Evolutionary conservation across 108 stramenopile species (phyloP).

Genomic region (Conticribra guillardii): DNA sequence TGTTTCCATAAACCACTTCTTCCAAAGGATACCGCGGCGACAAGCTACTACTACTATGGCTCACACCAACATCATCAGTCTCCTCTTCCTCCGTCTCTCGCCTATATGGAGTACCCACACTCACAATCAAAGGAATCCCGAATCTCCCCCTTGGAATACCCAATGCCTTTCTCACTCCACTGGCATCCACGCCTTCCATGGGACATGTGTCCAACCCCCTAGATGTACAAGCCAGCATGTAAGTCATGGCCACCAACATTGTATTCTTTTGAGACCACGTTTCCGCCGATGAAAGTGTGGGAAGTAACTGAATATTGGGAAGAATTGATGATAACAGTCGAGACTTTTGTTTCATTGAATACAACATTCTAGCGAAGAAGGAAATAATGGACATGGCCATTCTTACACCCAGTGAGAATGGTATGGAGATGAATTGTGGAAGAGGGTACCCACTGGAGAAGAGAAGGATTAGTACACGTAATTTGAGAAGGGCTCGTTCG

Average conservation of each 20-base stretch:
- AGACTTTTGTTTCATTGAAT: constrained; percentile 10
- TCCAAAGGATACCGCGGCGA: constrained; percentile 60
- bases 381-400: constrained; percentile 50
- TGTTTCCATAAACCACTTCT: constrained; percentile 62
- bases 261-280: constrained; percentile 93
- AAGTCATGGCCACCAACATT: constrained; percentile 90
- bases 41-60: constrained; percentile 50
- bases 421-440: constrained; percentile 60
- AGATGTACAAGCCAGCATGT: constrained; percentile 83
- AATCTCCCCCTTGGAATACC: constrained; percentile 65
- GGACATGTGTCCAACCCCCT: constrained; percentile 85
- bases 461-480: constrained; percentile 56
- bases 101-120: constrained; percentile 59
- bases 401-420: constrained; percentile 70
- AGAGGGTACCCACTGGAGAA: constrained; percentile 83
- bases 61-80: constrained; percentile 70
- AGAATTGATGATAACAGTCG: constrained; percentile 18
- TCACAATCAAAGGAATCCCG: constrained; percentile 73
- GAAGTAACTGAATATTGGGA: constrained; percentile 51
- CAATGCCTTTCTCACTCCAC: constrained; percentile 67
- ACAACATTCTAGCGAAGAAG: constrained; percentile 39
- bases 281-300: constrained; percentile 74
- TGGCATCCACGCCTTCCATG: constrained; percentile 87
- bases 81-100: constrained; percentile 19
- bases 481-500: constrained; percentile 36